A percentile compares a stretch with the other conserved stretches of the same genome.
These are phyloP conservation scores for Populus pruinosa DNA, from an alignment of 345 rosid genomes.

Conservation along the genomic window DNA sequence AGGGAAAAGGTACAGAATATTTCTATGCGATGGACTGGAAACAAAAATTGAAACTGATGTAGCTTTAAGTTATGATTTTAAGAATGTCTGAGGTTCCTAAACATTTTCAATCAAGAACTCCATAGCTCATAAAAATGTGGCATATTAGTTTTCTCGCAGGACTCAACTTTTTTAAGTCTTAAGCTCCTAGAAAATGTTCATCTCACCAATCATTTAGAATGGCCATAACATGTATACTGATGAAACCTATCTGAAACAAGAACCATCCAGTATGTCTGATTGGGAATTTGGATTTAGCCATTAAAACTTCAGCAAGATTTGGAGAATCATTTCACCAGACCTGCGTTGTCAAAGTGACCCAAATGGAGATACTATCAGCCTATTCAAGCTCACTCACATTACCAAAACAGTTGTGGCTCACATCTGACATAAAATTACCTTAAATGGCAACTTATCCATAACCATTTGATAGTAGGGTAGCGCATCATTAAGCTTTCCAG, in stretches of 20 bases:
- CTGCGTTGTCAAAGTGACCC: neutral
- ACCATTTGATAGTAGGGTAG: slow-evolving; percentile 57
- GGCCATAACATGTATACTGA: neutral
- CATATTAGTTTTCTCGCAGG: neutral
- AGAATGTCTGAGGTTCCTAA: no score
- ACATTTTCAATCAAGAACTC: no score
- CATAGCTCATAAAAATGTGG: neutral
- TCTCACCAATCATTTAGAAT: neutral
- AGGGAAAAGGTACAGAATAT: no score
- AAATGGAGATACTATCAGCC: neutral
- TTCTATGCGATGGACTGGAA: no score
- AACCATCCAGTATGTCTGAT: neutral
- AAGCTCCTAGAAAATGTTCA: neutral
- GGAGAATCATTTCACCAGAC: neutral
- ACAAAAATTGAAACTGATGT: no score
- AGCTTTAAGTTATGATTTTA: no score
- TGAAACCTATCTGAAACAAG: neutral
- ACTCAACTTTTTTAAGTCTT: neutral
- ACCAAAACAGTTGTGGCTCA: neutral
- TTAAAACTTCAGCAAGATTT: neutral
- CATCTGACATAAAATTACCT: slow-evolving; percentile 45
- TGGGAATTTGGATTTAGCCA: neutral
- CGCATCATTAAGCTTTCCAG: slow-evolving; percentile 75
- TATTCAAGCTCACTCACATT: neutral
- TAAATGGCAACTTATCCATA: slow-evolving; percentile 63